Percentiles rank a stretch among this genome's conserved stretches.
These are phyloP conservation scores for Dalbergia oliveri DNA, from an alignment of 306 rosid species.

Conservation along the genomic window DNA sequence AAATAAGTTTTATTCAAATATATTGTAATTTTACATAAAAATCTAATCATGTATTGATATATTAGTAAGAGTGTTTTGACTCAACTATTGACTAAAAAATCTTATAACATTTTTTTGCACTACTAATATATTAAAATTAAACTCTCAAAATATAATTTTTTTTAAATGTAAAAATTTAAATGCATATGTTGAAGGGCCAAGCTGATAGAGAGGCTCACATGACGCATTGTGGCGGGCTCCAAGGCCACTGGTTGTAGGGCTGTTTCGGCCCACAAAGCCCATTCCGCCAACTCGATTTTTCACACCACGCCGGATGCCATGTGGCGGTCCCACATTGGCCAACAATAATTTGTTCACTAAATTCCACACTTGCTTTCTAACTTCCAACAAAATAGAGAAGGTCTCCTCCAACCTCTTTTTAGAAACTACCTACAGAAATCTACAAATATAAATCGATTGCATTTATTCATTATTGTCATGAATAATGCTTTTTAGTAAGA, in stretches of 20 bases:
- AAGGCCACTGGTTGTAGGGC: constrained; percentile 45
- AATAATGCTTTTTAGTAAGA: background rate
- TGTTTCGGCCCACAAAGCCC: constrained; percentile 66
- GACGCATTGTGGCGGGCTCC: constrained; percentile 40
- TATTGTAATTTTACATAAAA: too few species aligned
- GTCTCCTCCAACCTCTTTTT: constrained; percentile 9
- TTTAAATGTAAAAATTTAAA: constrained; percentile 39
- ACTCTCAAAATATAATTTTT: background rate
- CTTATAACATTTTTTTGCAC: too few species aligned
- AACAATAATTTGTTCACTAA: constrained; percentile 31
- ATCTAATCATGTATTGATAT: too few species aligned
- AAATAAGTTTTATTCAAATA: too few species aligned
- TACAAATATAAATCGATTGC: background rate
- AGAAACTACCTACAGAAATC: constrained; percentile 5
- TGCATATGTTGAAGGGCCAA: constrained; percentile 12
- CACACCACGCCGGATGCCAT: constrained; percentile 43
- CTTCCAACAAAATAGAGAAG: constrained; percentile 48
- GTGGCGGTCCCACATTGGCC: constrained; percentile 56
- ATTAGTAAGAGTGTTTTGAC: too few species aligned
- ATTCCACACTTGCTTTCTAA: constrained; percentile 46
- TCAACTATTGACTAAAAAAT: too few species aligned
- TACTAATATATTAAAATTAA: background rate
- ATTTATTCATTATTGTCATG: background rate
- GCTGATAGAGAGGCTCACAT: constrained; percentile 40
- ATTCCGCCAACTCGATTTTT: constrained; percentile 61